Percentiles rank a stretch among this genome's conserved stretches.
These are phyloP conservation scores for Collybiopsis luxurians DNA, from an alignment of 768 basidiomycete genomes.

Conservation along the genomic window DNA sequence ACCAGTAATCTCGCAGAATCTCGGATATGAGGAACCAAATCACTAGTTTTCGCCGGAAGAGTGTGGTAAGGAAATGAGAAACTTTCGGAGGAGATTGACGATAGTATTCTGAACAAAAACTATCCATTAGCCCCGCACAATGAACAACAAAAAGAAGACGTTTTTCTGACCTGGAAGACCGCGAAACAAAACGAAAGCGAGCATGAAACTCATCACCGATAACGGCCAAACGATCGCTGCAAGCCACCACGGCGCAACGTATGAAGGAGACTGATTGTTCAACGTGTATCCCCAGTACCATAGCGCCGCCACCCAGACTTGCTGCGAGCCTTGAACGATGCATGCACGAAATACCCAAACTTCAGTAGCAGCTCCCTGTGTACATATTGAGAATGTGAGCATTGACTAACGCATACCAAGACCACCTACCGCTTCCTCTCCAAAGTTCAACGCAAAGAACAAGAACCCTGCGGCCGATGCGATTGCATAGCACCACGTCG, in stretches of 20 bases:
- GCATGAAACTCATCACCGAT: conserved; percentile 49
- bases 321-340: conserved; percentile 91
- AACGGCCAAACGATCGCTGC: conserved; percentile 53
- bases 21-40: conserved; percentile 95
- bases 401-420: neutral
- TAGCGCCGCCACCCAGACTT: conserved; percentile 91
- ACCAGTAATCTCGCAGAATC: conserved; percentile 88
- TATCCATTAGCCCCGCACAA: conserved; percentile 1
- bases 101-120: conserved; percentile 63
- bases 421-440: conserved; percentile 82
- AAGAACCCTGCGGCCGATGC: conserved; percentile 92
- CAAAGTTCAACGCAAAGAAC: conserved; percentile 95
- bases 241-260: conserved; percentile 72
- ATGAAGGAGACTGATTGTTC: conserved; percentile 48
- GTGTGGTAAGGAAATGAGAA: conserved; percentile 84
- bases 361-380: conserved; percentile 91
- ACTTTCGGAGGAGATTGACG: conserved; percentile 97
- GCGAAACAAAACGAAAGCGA: conserved; percentile 64
- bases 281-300: conserved; percentile 95
- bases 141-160: neutral
- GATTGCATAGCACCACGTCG: conserved; percentile 89
- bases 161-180: conserved; percentile 71
- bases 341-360: conserved; percentile 91
- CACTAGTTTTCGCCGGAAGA: conserved; percentile 89
- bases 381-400: conserved; percentile 11